phyloP scores from a whole-genome alignment of 2,329 filamentous ascomycete species.

The Mycogone perniciosa region DNA sequence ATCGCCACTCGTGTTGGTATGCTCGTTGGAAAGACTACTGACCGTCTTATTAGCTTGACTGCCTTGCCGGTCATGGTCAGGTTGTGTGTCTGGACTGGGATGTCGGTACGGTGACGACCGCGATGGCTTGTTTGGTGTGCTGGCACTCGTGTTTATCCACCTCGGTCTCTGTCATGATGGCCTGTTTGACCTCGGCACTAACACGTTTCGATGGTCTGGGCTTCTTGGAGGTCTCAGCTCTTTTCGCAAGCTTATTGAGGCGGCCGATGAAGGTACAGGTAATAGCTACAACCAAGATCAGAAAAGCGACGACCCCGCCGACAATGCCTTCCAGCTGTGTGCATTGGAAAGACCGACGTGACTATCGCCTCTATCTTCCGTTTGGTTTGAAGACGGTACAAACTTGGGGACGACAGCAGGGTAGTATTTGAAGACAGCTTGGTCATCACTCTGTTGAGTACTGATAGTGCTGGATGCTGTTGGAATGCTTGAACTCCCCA shows the following conservation, averaged over 20 bases:
- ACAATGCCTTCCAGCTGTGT: slow-evolving; percentile 49
- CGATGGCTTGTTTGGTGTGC: neutral
- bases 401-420: slow-evolving; percentile 40
- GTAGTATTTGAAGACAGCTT: slow-evolving; percentile 37
- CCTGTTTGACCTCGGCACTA: slow-evolving; percentile 10
- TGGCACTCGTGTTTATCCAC: neutral
- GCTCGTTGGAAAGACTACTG: neutral
- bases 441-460: slow-evolving; percentile 17
- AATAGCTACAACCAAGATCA: slow-evolving; percentile 41
- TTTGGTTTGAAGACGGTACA: slow-evolving; percentile 16
- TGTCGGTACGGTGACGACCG: neutral
- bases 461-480: slow-evolving; percentile 23
- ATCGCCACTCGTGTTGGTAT: neutral
- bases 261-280: slow-evolving; percentile 45
- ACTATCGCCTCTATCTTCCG: slow-evolving; percentile 19
- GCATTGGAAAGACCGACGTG: slow-evolving; percentile 31
- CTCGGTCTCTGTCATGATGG: neutral
- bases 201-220: slow-evolving; percentile 17
- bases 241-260: slow-evolving; percentile 40
- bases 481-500: slow-evolving; percentile 34
- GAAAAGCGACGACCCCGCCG: slow-evolving; percentile 41
- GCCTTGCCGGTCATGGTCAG: neutral
- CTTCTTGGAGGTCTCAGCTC: slow-evolving; percentile 31
- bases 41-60: neutral
- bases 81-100: neutral